Conservation (phyloP, 2,329 filamentous ascomycete genomes). For the Colletotrichum neosansevieriae region DNA sequence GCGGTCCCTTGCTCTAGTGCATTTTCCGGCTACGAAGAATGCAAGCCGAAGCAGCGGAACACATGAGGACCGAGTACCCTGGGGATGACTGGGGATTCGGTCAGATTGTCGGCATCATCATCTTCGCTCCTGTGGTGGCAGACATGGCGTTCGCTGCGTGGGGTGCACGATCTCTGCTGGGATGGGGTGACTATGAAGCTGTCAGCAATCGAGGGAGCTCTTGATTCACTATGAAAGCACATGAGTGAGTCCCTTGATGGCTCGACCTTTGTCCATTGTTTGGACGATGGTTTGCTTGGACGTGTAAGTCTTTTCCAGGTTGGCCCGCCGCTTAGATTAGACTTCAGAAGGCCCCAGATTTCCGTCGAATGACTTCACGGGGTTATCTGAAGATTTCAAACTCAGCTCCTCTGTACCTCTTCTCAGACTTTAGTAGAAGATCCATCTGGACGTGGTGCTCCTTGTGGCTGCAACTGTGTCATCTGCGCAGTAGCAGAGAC, state of each 20-base stretch:
- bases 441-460: no score
- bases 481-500: no score
- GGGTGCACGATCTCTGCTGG: background rate
- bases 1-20: background rate
- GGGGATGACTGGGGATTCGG: conserved; percentile 41
- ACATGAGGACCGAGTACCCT: background rate
- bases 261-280: no score
- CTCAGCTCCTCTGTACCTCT: no score
- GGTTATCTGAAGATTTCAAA: no score
- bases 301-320: background rate
- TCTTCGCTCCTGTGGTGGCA: background rate
- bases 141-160: background rate
- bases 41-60: background rate
- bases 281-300: no score
- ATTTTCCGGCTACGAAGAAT: conserved; percentile 14
- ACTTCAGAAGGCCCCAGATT: background rate
- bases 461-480: no score
- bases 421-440: no score
- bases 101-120: background rate
- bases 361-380: no score
- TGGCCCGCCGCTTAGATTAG: background rate
- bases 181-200: background rate
- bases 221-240: no score
- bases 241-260: no score
- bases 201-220: background rate